Evolutionary conservation across 176 grass and related monocot genomes (phyloP).

Genomic region (Carex kokanica): DNA sequence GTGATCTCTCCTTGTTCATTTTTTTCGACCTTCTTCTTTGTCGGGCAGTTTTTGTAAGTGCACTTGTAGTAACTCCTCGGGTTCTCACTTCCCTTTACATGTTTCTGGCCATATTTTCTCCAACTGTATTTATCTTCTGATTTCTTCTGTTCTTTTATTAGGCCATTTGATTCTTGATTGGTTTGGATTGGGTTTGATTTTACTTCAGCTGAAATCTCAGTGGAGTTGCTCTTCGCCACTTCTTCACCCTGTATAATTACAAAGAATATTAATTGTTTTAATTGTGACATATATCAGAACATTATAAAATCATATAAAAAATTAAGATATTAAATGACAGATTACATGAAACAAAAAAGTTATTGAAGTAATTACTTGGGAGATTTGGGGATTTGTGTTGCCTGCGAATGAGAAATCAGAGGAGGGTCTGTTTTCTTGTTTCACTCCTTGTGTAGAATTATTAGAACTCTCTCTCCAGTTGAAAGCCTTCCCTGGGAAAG

Average conservation of each 20-base stretch:
- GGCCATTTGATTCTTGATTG: constrained; percentile 14
- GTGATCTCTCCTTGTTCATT: constrained; percentile 73
- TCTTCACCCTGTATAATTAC: background rate
- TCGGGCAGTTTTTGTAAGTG: constrained; percentile 67
- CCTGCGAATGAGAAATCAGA: constrained; percentile 70
- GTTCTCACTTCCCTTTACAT: constrained; percentile 69
- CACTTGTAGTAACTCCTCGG: constrained; percentile 99
- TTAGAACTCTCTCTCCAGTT: constrained; percentile 40
- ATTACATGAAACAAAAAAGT: background rate
- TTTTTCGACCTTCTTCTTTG: constrained; percentile 97
- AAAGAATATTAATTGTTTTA: background rate
- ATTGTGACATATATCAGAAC: background rate
- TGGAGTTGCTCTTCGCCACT: background rate
- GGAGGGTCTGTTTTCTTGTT: constrained; percentile 43
- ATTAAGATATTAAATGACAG: background rate
- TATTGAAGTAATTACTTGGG: constrained; percentile 19
- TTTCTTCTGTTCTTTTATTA: constrained; percentile 24
- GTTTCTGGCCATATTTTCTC: constrained; percentile 54
- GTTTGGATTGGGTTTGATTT: background rate
- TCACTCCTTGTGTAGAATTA: constrained; percentile 33
- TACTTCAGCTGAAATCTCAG: constrained; percentile 15
- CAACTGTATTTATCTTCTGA: constrained; percentile 59
- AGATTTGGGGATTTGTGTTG: constrained; percentile 22
- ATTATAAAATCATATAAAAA: background rate
- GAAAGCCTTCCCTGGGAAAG: constrained; percentile 52